A percentile compares a stretch with the other conserved stretches of the same genome.
Conservation (phyloP, 2,329 filamentous ascomycete genomes). For the Exophiala sp. region DNA sequence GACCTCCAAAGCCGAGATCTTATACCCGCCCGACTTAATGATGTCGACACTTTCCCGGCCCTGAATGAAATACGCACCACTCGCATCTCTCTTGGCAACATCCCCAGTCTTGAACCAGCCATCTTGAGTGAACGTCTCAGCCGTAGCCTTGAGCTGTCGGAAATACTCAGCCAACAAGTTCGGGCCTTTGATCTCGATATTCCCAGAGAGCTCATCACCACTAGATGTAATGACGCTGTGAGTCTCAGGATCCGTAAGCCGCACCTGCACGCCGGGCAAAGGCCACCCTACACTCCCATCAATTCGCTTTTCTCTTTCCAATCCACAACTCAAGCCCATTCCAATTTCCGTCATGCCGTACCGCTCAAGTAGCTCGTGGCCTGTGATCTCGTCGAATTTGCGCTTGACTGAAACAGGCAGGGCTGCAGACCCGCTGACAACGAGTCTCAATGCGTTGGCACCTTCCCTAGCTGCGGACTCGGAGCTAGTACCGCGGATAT, state of each 20-base stretch:
- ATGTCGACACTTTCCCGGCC: slow-evolving; percentile 87
- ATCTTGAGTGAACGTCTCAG: slow-evolving; percentile 39
- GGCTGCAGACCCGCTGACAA: slow-evolving; percentile 43
- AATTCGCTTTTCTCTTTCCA: slow-evolving; percentile 71
- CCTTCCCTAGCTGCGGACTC: slow-evolving; percentile 33
- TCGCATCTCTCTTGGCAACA: slow-evolving; percentile 74
- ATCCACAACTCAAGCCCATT: slow-evolving; percentile 91
- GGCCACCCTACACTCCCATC: slow-evolving; percentile 66
- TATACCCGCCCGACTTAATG: slow-evolving; percentile 95
- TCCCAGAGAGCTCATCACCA: slow-evolving; percentile 37
- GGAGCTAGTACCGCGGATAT: slow-evolving; percentile 34
- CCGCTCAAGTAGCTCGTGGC: slow-evolving; percentile 44
- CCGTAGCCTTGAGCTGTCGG: slow-evolving; percentile 28
- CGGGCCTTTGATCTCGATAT: slow-evolving; percentile 42
- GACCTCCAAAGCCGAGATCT: slow-evolving; percentile 85
- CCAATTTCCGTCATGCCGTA: slow-evolving; percentile 87
- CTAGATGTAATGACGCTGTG: slow-evolving; percentile 31
- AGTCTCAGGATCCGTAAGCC: slow-evolving; percentile 42
- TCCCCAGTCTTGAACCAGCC: slow-evolving; percentile 99
- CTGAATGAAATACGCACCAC: slow-evolving; percentile 90
- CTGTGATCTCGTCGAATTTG: slow-evolving; percentile 40
- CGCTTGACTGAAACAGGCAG: slow-evolving; percentile 41
- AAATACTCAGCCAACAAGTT: slow-evolving; percentile 44
- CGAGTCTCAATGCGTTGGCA: slow-evolving; percentile 32
- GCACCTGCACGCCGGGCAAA: slow-evolving; percentile 46